Percentiles rank a stretch among this genome's conserved stretches.
phyloP scores from a whole-genome alignment of 2,329 filamentous ascomycete genomes.

The Ophiosphaerella korrae region DNA sequence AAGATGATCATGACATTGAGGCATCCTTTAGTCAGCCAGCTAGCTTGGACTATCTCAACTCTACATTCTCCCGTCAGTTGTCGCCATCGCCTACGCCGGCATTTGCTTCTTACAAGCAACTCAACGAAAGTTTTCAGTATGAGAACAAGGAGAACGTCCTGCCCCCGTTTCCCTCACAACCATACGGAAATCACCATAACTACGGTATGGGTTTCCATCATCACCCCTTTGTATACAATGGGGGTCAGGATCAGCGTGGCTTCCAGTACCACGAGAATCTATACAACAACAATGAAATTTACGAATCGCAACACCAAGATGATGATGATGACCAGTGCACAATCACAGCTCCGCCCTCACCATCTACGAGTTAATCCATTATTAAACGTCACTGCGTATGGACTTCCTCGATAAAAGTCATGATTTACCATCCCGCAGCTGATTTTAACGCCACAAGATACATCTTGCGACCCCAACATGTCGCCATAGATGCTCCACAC shows the following conservation, averaged over 20 bases:
- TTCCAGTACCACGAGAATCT: constrained; percentile 32
- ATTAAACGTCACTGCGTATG: neutral
- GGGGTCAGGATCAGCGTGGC: constrained; percentile 35
- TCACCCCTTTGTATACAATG: constrained; percentile 33
- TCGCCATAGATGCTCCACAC: constrained; percentile 7
- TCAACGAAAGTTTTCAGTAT: constrained; percentile 34
- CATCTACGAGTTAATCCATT: constrained; percentile 31
- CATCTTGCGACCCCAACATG: constrained; percentile 3
- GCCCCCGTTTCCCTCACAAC: constrained; percentile 25
- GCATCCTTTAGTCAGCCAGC: constrained; percentile 39
- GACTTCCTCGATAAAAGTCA: neutral
- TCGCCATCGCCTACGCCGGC: constrained; percentile 32
- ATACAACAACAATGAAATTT: constrained; percentile 27
- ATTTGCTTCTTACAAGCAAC: constrained; percentile 34
- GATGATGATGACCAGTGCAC: constrained; percentile 43
- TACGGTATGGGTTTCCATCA: constrained; percentile 32
- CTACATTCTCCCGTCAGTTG: constrained; percentile 34
- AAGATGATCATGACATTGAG: constrained; percentile 47
- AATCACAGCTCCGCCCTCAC: constrained; percentile 44
- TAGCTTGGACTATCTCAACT: constrained; percentile 41
- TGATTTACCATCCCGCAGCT: constrained; percentile 1
- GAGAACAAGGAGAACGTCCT: constrained; percentile 44
- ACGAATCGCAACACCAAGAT: constrained; percentile 29
- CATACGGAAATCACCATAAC: constrained; percentile 30
- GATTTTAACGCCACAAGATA: constrained; percentile 1